These are phyloP conservation scores for Castanospermum australe DNA, from an alignment of 306 rosid genomes.

Conservation along the genomic window DNA sequence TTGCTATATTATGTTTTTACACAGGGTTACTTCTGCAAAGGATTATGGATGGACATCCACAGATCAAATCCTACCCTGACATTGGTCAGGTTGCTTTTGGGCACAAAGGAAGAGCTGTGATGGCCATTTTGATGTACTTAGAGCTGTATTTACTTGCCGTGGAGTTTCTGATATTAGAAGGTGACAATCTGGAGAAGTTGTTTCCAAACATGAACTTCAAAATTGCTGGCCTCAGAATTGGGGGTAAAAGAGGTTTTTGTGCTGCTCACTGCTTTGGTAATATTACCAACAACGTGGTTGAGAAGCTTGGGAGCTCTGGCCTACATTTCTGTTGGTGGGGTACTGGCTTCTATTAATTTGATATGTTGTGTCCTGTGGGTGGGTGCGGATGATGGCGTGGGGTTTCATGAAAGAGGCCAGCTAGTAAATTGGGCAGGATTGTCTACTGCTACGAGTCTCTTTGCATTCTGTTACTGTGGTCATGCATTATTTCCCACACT, in stretches of 20 bases:
- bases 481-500: constrained; percentile 66
- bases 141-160: constrained; percentile 57
- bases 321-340: constrained; percentile 67
- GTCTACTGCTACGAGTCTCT: constrained; percentile 48
- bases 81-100: constrained; percentile 70
- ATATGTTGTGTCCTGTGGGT: constrained; percentile 44
- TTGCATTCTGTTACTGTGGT: constrained; percentile 51
- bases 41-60: constrained; percentile 51
- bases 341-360: constrained; percentile 50
- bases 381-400: constrained; percentile 49
- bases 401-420: constrained; percentile 35
- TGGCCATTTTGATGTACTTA: constrained; percentile 47
- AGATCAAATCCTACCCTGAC: constrained; percentile 54
- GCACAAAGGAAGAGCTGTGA: constrained; percentile 42
- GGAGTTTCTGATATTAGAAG: constrained; percentile 66
- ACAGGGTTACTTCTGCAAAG: constrained; percentile 60
- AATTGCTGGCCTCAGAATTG: constrained; percentile 33
- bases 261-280: constrained; percentile 42
- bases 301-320: constrained; percentile 55
- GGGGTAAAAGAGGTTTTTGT: constrained; percentile 48
- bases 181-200: constrained; percentile 59
- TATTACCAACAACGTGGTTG: constrained; percentile 75
- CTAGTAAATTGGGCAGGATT: constrained; percentile 33
- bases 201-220: constrained; percentile 48
- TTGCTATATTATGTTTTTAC: constrained; percentile 60